These are phyloP conservation scores for Fusarium sterilihyphosum DNA, from an alignment of 2,329 filamentous ascomycete species.

Conservation along the genomic window DNA sequence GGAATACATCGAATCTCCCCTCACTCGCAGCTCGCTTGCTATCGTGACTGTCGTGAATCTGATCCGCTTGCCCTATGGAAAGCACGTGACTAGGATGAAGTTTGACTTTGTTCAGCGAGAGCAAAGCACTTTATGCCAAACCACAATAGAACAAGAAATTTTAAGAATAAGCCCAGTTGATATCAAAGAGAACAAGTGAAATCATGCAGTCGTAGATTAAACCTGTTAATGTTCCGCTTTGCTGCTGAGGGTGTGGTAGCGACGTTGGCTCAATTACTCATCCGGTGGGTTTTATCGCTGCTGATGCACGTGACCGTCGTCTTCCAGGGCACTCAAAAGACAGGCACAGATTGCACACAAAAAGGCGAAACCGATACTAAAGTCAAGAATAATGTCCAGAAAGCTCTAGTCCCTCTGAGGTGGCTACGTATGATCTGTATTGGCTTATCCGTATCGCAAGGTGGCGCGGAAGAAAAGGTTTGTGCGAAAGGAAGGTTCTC, in stretches of 20 bases:
- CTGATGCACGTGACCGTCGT: background rate
- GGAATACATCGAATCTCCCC: too few relatives aligned
- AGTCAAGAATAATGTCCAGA: fast-evolving
- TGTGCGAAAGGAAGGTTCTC: background rate
- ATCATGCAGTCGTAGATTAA: background rate
- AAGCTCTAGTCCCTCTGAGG: fast-evolving
- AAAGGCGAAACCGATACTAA: background rate
- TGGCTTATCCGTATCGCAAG: too few relatives aligned
- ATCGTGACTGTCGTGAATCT: background rate
- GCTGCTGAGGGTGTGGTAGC: background rate
- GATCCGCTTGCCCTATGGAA: background rate
- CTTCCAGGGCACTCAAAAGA: too few relatives aligned
- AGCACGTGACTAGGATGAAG: background rate
- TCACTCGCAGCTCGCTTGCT: background rate
- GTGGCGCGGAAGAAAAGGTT: background rate
- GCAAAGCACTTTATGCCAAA: too few relatives aligned
- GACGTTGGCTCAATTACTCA: background rate
- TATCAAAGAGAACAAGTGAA: fast-evolving
- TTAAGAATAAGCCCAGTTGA: fast-evolving
- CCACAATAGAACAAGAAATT: background rate
- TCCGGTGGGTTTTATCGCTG: background rate
- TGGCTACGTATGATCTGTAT: fast-evolving
- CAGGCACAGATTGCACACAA: background rate
- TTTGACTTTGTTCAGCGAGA: background rate
- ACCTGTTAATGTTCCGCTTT: background rate